Evolutionary conservation across 768 basidiomycete genomes (phyloP).

Genomic region (Phlebiopsis gigantea): DNA sequence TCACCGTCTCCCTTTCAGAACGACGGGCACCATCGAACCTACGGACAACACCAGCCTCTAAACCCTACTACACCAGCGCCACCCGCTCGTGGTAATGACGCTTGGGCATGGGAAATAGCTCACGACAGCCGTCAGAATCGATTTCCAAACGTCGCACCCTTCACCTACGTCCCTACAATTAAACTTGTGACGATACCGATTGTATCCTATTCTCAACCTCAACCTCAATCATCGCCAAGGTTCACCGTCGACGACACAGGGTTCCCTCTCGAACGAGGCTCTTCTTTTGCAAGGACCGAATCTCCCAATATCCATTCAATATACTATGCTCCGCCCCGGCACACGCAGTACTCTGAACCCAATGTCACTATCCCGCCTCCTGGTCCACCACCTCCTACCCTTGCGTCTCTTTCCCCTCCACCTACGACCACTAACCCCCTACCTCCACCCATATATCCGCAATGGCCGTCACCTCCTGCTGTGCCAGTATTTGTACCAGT

Average conservation of each 20-base stretch:
- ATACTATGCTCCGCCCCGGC: neutral
- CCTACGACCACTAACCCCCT: neutral
- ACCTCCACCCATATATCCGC: neutral
- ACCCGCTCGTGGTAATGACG: neutral
- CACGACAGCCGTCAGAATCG: neutral
- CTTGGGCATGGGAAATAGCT: neutral
- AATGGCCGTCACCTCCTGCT: too few species aligned
- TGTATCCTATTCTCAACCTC: neutral
- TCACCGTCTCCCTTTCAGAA: too few species aligned
- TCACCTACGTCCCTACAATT: neutral
- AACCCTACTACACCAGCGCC: neutral
- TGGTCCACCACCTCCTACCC: neutral
- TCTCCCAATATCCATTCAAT: neutral
- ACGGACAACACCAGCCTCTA: neutral
- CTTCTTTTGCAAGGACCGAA: neutral
- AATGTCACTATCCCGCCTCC: neutral
- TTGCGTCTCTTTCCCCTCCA: neutral
- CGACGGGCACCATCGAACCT: neutral
- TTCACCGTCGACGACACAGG: neutral
- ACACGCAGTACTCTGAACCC: neutral
- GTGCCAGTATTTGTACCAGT: too few species aligned
- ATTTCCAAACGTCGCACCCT: neutral
- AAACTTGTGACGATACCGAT: too few species aligned
- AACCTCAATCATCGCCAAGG: neutral
- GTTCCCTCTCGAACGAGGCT: neutral